Conservation (phyloP, 345 rosid species). For the Capsella bursapastoris region DNA sequence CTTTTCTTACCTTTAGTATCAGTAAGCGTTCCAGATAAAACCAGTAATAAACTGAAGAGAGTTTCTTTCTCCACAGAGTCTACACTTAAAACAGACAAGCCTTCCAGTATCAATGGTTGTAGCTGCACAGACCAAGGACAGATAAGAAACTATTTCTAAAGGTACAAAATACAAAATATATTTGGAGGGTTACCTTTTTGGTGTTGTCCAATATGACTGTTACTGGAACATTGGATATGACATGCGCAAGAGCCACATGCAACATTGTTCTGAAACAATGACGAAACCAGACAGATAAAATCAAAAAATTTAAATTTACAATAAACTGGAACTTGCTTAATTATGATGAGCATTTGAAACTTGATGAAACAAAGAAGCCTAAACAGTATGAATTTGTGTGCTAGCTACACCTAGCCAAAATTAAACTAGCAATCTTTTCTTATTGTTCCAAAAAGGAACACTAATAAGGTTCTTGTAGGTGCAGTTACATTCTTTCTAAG, state of each 20-base stretch:
- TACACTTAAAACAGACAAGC: conserved; percentile 56
- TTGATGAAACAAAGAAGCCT: conserved; percentile 11
- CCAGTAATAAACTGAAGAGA: conserved; percentile 68
- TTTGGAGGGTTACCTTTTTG: conserved; percentile 60
- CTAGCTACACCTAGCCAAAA: conserved; percentile 7
- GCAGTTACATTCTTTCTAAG: conserved; percentile 1
- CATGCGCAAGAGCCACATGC: conserved; percentile 66
- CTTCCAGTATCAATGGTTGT: conserved; percentile 69
- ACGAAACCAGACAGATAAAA: conserved; percentile 27
- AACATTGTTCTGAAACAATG: conserved; percentile 65
- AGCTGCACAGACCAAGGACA: conserved; percentile 53
- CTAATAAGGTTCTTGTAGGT: conserved; percentile 1
- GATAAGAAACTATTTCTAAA: conserved; percentile 24
- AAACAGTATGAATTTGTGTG: background rate
- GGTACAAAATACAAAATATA: conserved; percentile 18
- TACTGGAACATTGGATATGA: conserved; percentile 70
- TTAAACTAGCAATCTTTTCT: conserved; percentile 1
- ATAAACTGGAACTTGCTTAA: conserved; percentile 9
- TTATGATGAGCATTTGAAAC: conserved; percentile 24
- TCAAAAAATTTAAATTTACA: conserved; percentile 15
- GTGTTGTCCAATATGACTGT: conserved; percentile 67
- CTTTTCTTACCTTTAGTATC: conserved; percentile 60
- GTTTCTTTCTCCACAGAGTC: conserved; percentile 61
- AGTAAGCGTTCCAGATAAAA: conserved; percentile 79
- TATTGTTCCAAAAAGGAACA: background rate